These are phyloP conservation scores for Dimocarpus longan DNA, from an alignment of 345 rosid genomes.

Conservation along the genomic window DNA sequence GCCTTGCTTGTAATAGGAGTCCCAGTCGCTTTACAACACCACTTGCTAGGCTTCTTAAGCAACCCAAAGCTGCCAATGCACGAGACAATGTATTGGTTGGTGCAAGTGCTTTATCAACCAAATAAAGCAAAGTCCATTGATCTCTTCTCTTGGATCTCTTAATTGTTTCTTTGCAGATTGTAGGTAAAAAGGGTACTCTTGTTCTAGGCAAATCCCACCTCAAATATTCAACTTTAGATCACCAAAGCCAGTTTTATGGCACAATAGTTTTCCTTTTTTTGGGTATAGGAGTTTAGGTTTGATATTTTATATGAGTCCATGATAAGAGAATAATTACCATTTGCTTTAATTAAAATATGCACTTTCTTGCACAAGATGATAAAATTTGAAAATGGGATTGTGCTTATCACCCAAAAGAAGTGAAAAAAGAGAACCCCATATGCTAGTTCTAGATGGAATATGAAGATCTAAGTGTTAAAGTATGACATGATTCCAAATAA, in stretches of 20 bases:
- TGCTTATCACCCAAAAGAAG: conserved; percentile 8
- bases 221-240: conserved; percentile 4
- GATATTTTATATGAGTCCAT: conserved; percentile 14
- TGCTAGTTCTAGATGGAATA: not conserved
- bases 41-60: conserved; percentile 32
- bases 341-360: conserved; percentile 10
- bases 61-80: conserved; percentile 47
- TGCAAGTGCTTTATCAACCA: conserved; percentile 31
- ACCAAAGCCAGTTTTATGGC: not conserved
- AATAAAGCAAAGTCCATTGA: too few relatives aligned
- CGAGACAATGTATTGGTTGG: conserved; percentile 31
- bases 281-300: not conserved
- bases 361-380: conserved; percentile 4
- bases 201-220: not conserved
- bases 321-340: conserved; percentile 34
- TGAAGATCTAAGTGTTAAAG: not conserved
- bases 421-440: not conserved
- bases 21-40: conserved; percentile 44
- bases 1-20: conserved; percentile 43
- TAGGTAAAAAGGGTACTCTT: conserved; percentile 14
- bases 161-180: not conserved
- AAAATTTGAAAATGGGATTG: conserved; percentile 17
- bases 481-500: not conserved
- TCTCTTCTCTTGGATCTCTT: not conserved
- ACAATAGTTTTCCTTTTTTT: not conserved